phyloP scores from a whole-genome alignment of 495 filamentous ascomycete species.

The Penicillium fimorum region DNA sequence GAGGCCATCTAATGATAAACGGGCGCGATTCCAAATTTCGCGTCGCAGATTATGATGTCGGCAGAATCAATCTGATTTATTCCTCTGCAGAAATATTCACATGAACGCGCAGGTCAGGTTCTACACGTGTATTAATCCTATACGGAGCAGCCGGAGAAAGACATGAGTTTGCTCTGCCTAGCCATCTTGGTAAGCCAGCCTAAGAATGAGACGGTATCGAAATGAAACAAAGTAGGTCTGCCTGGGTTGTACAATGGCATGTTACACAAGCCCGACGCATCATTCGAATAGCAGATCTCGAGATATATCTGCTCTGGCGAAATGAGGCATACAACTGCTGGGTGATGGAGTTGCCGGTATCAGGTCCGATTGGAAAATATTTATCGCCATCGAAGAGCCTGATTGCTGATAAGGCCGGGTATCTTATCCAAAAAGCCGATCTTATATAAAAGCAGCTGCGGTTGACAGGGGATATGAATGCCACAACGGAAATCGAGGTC shows the following conservation, averaged over 20 bases:
- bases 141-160: constrained; percentile 63
- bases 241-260: constrained; percentile 52
- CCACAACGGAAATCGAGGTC: constrained; percentile 59
- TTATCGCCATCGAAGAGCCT: constrained; percentile 29
- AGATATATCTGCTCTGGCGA: constrained; percentile 53
- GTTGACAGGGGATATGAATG: constrained; percentile 64
- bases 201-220: constrained; percentile 27
- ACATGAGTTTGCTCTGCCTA: constrained; percentile 59
- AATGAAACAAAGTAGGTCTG: constrained; percentile 31
- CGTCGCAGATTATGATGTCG: constrained; percentile 66
- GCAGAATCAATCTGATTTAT: constrained; percentile 58
- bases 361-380: constrained; percentile 21
- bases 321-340: constrained; percentile 67
- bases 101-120: constrained; percentile 50
- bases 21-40: constrained; percentile 70
- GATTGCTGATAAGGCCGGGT: constrained; percentile 61
- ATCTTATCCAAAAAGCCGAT: constrained; percentile 58
- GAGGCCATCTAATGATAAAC: constrained; percentile 56
- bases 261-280: constrained; percentile 40
- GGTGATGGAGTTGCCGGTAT: constrained; percentile 48
- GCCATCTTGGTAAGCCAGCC: constrained; percentile 21
- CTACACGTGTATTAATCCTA: constrained; percentile 57
- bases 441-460: constrained; percentile 44
- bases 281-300: constrained; percentile 46
- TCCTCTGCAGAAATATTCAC: constrained; percentile 71